These are phyloP conservation scores for Allium sativum DNA, from an alignment of 106 monocot species.

Conservation along the genomic window DNA sequence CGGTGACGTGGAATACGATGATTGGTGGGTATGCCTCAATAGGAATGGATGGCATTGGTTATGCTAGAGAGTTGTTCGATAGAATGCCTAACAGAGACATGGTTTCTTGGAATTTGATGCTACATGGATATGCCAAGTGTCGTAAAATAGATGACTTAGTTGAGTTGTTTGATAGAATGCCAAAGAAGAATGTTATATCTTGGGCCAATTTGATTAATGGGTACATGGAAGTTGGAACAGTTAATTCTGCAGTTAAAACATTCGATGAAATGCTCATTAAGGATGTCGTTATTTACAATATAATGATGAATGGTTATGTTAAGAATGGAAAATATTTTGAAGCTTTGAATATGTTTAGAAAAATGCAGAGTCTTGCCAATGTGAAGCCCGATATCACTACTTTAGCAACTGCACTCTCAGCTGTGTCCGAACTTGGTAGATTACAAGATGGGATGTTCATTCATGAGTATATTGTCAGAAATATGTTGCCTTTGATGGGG, in stretches of 20 bases:
- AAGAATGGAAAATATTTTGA: slow-evolving; percentile 25
- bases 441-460: slow-evolving; percentile 23
- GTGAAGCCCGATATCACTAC: slow-evolving; percentile 26
- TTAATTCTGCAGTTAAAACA: slow-evolving; percentile 10
- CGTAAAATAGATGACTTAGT: slow-evolving; percentile 21
- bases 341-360: slow-evolving; percentile 29
- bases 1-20: slow-evolving; percentile 55
- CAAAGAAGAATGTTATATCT: slow-evolving; percentile 29
- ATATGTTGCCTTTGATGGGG: slow-evolving; percentile 20
- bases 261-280: slow-evolving; percentile 36
- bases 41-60: slow-evolving; percentile 1
- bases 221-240: slow-evolving; percentile 26
- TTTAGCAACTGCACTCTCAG: slow-evolving; percentile 29
- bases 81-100: slow-evolving; percentile 20
- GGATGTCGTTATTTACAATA: slow-evolving; percentile 41
- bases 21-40: slow-evolving; percentile 24
- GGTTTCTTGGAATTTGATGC: slow-evolving; percentile 53
- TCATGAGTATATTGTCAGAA: slow-evolving; percentile 26
- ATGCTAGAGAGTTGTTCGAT: slow-evolving; percentile 30
- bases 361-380: slow-evolving; percentile 15
- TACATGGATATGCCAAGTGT: slow-evolving; percentile 30
- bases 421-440: slow-evolving; percentile 31
- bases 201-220: slow-evolving; percentile 35
- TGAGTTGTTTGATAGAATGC: slow-evolving; percentile 32
- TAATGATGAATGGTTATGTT: slow-evolving; percentile 35